Conservation (phyloP, 192 early-diverging fungal species). For the Allomyces macrogynus region DNA sequence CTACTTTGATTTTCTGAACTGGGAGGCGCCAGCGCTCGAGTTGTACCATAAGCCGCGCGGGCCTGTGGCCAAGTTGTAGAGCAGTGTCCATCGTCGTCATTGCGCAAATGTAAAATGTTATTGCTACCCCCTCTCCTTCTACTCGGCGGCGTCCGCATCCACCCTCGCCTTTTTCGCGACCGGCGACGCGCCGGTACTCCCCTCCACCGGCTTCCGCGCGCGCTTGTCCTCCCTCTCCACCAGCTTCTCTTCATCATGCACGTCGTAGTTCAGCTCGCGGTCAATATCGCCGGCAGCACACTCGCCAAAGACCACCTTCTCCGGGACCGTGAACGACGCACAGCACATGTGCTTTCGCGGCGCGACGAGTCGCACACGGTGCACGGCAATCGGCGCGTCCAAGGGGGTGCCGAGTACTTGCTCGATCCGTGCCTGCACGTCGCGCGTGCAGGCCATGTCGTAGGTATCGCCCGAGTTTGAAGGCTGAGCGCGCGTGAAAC, state of each 20-base stretch:
- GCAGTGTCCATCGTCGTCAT: no score
- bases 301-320: slow-evolving; percentile 47
- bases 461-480: slow-evolving; percentile 27
- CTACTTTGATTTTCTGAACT: not conserved
- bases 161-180: no score
- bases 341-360: slow-evolving; percentile 99
- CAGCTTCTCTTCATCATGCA: no score
- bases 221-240: no score
- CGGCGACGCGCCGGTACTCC: no score
- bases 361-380: slow-evolving; percentile 83
- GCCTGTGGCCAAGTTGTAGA: no score
- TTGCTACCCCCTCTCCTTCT: no score
- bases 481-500: slow-evolving; percentile 22
- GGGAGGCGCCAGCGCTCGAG: no score
- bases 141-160: no score
- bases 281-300: not conserved
- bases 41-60: no score
- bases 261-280: not conserved
- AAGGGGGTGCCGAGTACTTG: slow-evolving; percentile 4
- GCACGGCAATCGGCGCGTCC: slow-evolving; percentile 22
- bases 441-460: not conserved
- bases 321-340: slow-evolving; percentile 59
- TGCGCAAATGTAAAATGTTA: no score
- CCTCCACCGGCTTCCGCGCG: no score
- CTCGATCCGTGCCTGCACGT: slow-evolving; percentile 1